These are phyloP conservation scores for Parathielavia appendiculata DNA, from an alignment of 495 filamentous ascomycete genomes.

Conservation along the genomic window DNA sequence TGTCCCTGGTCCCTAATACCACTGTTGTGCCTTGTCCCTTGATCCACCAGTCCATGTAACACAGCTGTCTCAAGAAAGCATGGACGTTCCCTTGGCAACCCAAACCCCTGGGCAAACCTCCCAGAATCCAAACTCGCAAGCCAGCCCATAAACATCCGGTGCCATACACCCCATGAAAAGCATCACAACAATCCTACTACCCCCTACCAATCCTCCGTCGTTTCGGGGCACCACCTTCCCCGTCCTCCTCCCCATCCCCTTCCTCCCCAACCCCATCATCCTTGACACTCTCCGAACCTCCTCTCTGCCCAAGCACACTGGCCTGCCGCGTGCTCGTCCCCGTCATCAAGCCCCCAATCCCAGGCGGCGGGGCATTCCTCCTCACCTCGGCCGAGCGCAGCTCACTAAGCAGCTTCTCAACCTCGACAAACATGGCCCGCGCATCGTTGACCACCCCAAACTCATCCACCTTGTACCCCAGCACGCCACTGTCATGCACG, in stretches of 20 bases:
- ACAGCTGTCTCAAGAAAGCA: no score
- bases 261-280: conserved; percentile 3
- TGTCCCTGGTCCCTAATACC: no score
- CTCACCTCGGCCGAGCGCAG: conserved; percentile 38
- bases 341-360: conserved; percentile 6
- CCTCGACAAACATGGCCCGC: conserved; percentile 74
- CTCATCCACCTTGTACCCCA: conserved; percentile 57
- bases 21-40: no score
- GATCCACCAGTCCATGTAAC: no score
- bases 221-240: conserved; percentile 7
- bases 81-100: no score
- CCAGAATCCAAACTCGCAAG: no score
- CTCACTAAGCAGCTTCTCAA: conserved; percentile 56
- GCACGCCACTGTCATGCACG: conserved; percentile 39
- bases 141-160: no score
- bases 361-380: conserved; percentile 11
- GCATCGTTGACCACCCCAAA: conserved; percentile 79
- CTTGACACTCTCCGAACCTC: conserved; percentile 1
- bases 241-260: conserved; percentile 3
- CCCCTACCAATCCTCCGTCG: conserved; percentile 14
- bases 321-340: conserved; percentile 31
- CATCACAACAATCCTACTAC: neutral
- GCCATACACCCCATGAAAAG: no score
- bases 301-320: conserved; percentile 20
- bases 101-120: no score